Evolutionary conservation across 768 basidiomycete species (phyloP), one percentile per base, ranked within the genome.

Genomic region (Termitomyces sp.): DNA sequence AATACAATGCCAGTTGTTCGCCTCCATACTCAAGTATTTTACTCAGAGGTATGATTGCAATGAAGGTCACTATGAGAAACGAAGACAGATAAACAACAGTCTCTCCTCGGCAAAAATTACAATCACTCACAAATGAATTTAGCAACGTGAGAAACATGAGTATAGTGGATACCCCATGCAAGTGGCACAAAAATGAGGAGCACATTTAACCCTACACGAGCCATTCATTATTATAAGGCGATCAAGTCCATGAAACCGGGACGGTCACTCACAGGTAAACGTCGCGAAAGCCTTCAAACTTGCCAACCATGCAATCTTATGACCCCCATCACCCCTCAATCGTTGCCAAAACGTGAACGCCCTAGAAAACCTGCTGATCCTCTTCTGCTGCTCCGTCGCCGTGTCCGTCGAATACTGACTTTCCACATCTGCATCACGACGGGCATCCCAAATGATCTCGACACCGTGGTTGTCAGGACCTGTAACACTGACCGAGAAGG

Each of bases 11-110:
- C 58, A 82, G 69, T 53, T 82, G 78, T 66, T 82, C 79, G 10
- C 77, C 79, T 40, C 75, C 77, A 61, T 71, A 82, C 54, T 83
- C 80, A 49, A 82, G 76, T 9, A 82, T 65, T 21, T 74, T 75
- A 55, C 77, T 78, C 23, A 83, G 72, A 2, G 82, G 77, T 17
- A 84, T 74, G 42, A 83, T 77, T 9, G 80, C 67, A 45, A 81
- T 54, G 63, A 82, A 78, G 54, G 71, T 78, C 10, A 81, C 78
- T 82, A 47, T 14, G n/a, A 44, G n/a, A 47, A 23, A 40, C 50
- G 49, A 27, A 59, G 40, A 5, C 52, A 31, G 21, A 7, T 38
- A 25, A 32, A 14, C 19, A n/a, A 35, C 21, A n/a, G 8, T 5
- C 3, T 12, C n/a, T 14, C 21, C 12, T 44, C 4, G 5, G 32